These are phyloP conservation scores for Gossypium schwendimanii DNA, from an alignment of 441 rosid genomes.

Conservation along the genomic window DNA sequence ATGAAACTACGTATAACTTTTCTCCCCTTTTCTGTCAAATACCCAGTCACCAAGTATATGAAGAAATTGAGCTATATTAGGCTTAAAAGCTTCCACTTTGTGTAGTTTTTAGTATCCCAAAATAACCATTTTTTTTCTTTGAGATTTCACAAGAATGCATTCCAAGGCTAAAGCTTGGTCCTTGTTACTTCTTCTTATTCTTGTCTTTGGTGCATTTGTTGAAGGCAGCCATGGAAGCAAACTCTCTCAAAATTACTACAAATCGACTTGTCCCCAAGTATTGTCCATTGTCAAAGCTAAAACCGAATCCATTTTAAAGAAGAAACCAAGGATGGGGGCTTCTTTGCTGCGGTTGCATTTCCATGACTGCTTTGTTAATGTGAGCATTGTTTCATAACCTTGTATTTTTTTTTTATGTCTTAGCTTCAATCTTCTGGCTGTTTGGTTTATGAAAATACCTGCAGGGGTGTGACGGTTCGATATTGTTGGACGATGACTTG, in stretches of 20 bases:
- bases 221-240: background rate
- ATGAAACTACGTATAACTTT: background rate
- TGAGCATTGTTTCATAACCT: conserved; percentile 6
- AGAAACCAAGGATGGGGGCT: conserved; percentile 29
- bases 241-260: conserved; percentile 19
- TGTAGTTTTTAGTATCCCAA: background rate
- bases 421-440: background rate
- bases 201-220: background rate
- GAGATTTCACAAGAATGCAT: background rate
- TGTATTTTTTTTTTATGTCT: background rate
- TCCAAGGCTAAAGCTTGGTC: background rate
- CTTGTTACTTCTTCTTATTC: background rate
- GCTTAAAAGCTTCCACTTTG: background rate
- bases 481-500: conserved; percentile 32
- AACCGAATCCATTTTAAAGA: conserved; percentile 15
- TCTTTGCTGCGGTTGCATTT: conserved; percentile 48
- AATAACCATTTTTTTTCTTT: background rate
- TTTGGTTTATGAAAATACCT: background rate
- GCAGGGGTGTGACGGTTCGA: conserved; percentile 45
- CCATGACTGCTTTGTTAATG: conserved; percentile 48
- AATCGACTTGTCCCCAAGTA: conserved; percentile 20
- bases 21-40: background rate
- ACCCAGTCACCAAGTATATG: background rate
- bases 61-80: background rate
- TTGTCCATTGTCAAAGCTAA: conserved; percentile 15